Conservation (phyloP, 345 rosid species). For the Eucalyptus camaldulensis region DNA sequence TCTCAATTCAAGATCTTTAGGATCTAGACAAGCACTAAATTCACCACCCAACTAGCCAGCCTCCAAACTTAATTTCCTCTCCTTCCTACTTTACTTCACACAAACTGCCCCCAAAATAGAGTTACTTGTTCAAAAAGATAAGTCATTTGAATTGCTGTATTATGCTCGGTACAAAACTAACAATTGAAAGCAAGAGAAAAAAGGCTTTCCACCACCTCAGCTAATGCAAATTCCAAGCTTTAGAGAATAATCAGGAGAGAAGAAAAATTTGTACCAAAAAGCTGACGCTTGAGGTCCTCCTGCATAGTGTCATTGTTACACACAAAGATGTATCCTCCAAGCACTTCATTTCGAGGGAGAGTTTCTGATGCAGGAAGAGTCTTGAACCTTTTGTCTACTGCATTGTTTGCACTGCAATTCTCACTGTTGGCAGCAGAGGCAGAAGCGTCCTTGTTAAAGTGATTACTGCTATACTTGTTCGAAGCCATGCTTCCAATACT, state of each 20-base stretch:
- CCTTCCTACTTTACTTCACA: background rate
- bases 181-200: background rate
- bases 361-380: constrained; percentile 93
- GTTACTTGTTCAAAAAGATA: background rate
- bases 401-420: constrained; percentile 24
- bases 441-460: constrained; percentile 34
- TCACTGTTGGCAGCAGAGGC: constrained; percentile 25
- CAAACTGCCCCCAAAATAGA: background rate
- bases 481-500: constrained; percentile 25
- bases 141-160: background rate
- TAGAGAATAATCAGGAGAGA: background rate
- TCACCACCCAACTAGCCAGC: background rate
- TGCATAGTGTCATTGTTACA: constrained; percentile 99
- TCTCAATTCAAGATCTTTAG: background rate
- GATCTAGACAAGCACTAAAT: background rate
- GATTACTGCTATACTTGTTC: constrained; percentile 64
- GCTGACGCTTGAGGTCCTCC: constrained; percentile 89
- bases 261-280: constrained; percentile 49
- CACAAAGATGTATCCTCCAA: constrained; percentile 97
- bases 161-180: background rate
- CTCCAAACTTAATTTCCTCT: background rate
- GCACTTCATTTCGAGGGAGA: constrained; percentile 90
- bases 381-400: constrained; percentile 69
- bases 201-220: background rate
- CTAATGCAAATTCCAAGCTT: background rate